Conservation (phyloP, 371 early-diverging fungal species). For the Lichtheimia ramosa region DNA sequence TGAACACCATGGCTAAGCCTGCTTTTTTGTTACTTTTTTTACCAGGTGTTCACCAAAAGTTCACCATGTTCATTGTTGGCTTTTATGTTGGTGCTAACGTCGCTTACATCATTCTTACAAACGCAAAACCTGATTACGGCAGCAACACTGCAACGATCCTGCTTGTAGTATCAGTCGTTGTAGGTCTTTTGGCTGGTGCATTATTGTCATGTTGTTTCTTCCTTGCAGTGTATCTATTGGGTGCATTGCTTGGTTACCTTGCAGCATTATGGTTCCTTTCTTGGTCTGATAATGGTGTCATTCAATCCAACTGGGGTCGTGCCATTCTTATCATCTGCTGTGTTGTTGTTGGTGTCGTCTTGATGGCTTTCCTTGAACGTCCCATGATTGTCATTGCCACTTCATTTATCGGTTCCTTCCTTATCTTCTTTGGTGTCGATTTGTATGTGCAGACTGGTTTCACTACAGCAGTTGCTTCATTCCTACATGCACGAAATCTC, state of each 20-base stretch:
- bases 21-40: conserved; percentile 30
- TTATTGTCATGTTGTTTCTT: conserved; percentile 59
- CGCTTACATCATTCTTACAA: conserved; percentile 54
- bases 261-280: conserved; percentile 59
- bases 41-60: conserved; percentile 50
- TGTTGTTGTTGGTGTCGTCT: conserved; percentile 46
- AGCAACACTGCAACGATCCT: conserved; percentile 48
- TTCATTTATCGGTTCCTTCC: conserved; percentile 57
- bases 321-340: conserved; percentile 53
- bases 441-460: conserved; percentile 58
- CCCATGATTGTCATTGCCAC: conserved; percentile 54
- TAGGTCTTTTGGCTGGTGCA: conserved; percentile 53
- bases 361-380: conserved; percentile 56
- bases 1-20: not conserved
- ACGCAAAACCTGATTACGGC: conserved; percentile 50
- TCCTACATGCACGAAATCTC: conserved; percentile 31
- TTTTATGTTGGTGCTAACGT: conserved; percentile 54
- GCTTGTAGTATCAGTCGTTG: conserved; percentile 52
- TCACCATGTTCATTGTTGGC: conserved; percentile 63
- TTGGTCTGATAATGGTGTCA: conserved; percentile 50
- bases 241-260: conserved; percentile 58
- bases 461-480: conserved; percentile 28
- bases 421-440: conserved; percentile 58
- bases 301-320: conserved; percentile 53
- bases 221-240: conserved; percentile 59